phyloP scores from a whole-genome alignment of 495 filamentous ascomycete species.

The Podospora comata region DNA sequence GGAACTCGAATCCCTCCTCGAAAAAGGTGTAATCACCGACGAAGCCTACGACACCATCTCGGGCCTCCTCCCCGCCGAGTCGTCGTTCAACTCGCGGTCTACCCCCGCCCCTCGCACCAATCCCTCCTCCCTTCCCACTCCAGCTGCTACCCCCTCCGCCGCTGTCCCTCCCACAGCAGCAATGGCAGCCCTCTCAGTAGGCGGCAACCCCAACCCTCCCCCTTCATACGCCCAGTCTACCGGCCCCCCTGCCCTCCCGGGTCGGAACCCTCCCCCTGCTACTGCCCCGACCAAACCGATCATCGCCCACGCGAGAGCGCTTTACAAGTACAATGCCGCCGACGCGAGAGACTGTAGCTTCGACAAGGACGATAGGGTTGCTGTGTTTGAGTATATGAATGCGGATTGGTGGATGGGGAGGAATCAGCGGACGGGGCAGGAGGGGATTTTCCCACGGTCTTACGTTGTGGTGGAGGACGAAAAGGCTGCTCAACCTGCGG shows the following conservation, averaged over 20 bases:
- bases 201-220: slow-evolving; percentile 33
- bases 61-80: slow-evolving; percentile 66
- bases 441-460: slow-evolving; percentile 86
- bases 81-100: slow-evolving; percentile 49
- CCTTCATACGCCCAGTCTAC: slow-evolving; percentile 52
- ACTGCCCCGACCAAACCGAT: slow-evolving; percentile 52
- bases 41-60: slow-evolving; percentile 68
- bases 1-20: slow-evolving; percentile 90
- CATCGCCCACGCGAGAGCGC: slow-evolving; percentile 69
- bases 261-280: slow-evolving; percentile 44
- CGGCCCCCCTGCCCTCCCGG: slow-evolving; percentile 52
- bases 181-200: slow-evolving; percentile 46
- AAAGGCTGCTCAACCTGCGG: slow-evolving; percentile 11
- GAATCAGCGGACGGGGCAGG: slow-evolving; percentile 70
- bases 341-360: slow-evolving; percentile 78
- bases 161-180: slow-evolving; percentile 39
- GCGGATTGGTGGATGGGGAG: slow-evolving; percentile 94
- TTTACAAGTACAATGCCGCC: slow-evolving; percentile 76
- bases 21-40: slow-evolving; percentile 69
- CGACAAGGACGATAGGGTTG: slow-evolving; percentile 69
- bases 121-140: slow-evolving; percentile 28
- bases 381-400: slow-evolving; percentile 87
- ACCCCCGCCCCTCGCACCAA: slow-evolving; percentile 33
- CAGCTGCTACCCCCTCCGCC: slow-evolving; percentile 32
- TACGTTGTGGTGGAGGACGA: slow-evolving; percentile 66